Evolutionary conservation across 768 basidiomycete species (phyloP).

Genomic region (Kondoa subrosea): DNA sequence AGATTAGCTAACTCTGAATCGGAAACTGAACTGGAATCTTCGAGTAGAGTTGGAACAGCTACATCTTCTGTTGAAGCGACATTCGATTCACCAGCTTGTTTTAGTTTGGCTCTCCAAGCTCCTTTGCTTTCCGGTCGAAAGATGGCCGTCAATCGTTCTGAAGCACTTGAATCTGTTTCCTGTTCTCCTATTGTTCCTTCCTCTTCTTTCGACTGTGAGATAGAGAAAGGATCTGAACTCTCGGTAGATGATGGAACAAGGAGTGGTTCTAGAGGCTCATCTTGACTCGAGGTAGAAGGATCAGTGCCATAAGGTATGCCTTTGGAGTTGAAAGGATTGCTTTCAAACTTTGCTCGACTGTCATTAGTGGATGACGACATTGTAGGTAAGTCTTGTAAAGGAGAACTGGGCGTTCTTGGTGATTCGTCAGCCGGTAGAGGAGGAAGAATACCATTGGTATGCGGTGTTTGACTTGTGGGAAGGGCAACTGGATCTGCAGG

Average conservation of each 20-base stretch:
- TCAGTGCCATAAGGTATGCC: neutral
- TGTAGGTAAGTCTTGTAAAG: neutral
- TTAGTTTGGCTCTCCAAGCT: constrained; percentile 58
- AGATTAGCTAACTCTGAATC: neutral
- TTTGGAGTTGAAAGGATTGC: neutral
- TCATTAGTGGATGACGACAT: neutral
- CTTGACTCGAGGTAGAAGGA: too few species aligned
- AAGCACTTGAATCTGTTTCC: constrained; percentile 9
- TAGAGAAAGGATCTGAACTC: neutral
- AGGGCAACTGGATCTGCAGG: too few species aligned
- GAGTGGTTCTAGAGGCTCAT: too few species aligned
- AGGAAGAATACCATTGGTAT: too few species aligned
- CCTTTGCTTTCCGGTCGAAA: constrained; percentile 71
- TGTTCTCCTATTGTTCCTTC: constrained; percentile 12
- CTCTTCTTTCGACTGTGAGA: neutral
- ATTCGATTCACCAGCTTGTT: constrained; percentile 45
- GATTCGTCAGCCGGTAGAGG: neutral
- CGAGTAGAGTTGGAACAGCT: too few species aligned
- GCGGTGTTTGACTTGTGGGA: too few species aligned
- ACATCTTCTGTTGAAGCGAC: too few species aligned
- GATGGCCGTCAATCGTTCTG: constrained; percentile 42
- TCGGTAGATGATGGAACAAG: too few species aligned
- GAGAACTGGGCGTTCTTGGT: neutral
- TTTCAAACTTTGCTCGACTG: constrained; percentile 5
- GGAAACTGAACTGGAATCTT: too few species aligned